Conservation (phyloP, 768 basidiomycete species). For the Mycena epipterygia region DNA sequence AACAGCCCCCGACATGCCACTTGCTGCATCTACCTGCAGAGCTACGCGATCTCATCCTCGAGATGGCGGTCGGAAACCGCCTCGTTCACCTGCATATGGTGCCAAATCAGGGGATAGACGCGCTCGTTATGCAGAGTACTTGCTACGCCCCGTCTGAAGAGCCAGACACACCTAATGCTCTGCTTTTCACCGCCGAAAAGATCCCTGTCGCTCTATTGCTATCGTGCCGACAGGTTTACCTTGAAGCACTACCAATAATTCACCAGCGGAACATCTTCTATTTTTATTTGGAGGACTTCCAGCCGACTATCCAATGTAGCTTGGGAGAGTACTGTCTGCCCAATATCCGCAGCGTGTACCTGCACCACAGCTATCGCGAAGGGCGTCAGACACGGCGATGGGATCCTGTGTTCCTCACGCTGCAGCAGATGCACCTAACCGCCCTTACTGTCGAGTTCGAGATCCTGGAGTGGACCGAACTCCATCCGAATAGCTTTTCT, state of each 20-base stretch:
- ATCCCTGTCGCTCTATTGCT: constrained; percentile 3
- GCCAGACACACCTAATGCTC: background rate
- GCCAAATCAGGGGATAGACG: background rate
- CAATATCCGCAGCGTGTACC: constrained; percentile 5
- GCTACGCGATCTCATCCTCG: constrained; percentile 11
- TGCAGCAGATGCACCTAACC: constrained; percentile 2
- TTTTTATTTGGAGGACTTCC: constrained; percentile 1
- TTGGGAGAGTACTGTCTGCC: constrained; percentile 10
- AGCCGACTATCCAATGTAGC: background rate
- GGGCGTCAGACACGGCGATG: background rate
- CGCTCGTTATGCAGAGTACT: background rate
- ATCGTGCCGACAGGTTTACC: constrained; percentile 6
- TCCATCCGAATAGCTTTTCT: background rate
- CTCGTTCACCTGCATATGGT: background rate
- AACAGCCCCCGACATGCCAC: constrained; percentile 2
- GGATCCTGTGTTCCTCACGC: background rate
- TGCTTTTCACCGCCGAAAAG: background rate
- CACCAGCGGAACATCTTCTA: constrained; percentile 9
- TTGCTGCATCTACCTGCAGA: constrained; percentile 10
- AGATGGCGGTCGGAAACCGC: constrained; percentile 12
- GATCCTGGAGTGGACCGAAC: background rate
- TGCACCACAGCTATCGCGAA: background rate
- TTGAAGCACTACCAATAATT: constrained; percentile 3
- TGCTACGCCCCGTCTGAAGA: background rate
- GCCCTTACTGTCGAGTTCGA: background rate